These are phyloP conservation scores for Moricandia moricandioides DNA, from an alignment of 345 rosid species.

Conservation along the genomic window DNA sequence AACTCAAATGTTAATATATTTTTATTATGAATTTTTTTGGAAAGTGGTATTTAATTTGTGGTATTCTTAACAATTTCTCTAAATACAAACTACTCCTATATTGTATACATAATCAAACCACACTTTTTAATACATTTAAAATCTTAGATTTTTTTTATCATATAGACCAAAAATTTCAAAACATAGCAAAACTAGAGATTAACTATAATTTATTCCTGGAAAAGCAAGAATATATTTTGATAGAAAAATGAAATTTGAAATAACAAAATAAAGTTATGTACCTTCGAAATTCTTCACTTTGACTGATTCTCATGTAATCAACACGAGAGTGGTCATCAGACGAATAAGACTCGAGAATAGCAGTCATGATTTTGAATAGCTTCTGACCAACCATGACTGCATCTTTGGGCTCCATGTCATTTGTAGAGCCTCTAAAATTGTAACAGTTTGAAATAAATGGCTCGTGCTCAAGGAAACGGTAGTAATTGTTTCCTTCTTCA, in stretches of 20 bases:
- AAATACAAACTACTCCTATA: neutral
- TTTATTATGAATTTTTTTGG: no score
- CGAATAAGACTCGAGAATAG: conserved; percentile 70
- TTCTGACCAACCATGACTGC: conserved; percentile 48
- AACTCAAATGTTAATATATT: no score
- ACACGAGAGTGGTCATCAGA: conserved; percentile 62
- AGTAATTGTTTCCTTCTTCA: conserved; percentile 77
- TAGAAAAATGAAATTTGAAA: neutral
- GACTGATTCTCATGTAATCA: conserved; percentile 61
- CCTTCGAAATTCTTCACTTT: conserved; percentile 86
- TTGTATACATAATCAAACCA: neutral
- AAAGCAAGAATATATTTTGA: neutral
- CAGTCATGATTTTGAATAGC: conserved; percentile 70
- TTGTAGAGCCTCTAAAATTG: conserved; percentile 58
- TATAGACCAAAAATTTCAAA: no score
- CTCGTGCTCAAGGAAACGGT: conserved; percentile 86
- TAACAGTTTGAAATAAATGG: conserved; percentile 63
- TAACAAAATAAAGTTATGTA: conserved; percentile 11
- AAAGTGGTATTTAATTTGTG: no score
- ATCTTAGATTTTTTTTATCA: neutral
- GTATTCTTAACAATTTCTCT: no score
- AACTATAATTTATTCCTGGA: no score
- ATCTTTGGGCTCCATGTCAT: conserved; percentile 56
- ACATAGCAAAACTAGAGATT: neutral
- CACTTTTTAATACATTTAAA: neutral